Conservation (phyloP, 305 asterid genomes). For the Solanum aculeatissimum region DNA sequence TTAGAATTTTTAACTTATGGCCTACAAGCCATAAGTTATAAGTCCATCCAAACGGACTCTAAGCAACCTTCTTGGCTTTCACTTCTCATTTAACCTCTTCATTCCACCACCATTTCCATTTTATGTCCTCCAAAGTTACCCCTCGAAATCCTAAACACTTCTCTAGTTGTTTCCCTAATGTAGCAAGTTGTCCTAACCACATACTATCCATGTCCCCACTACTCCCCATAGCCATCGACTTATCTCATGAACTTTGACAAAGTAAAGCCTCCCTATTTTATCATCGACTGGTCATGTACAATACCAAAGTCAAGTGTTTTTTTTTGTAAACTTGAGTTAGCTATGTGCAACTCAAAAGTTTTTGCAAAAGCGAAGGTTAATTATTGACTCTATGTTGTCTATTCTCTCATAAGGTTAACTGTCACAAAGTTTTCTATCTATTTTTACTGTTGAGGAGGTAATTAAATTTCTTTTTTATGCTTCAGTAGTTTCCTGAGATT, state of each 20-base stretch:
- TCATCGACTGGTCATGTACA: neutral
- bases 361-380: neutral
- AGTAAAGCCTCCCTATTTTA: neutral
- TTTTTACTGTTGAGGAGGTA: neutral
- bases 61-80: neutral
- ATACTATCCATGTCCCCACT: neutral
- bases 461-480: neutral
- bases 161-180: neutral
- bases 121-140: neutral
- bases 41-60: neutral
- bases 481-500: constrained; percentile 89
- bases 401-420: neutral
- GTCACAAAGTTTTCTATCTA: neutral
- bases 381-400: neutral
- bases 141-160: neutral
- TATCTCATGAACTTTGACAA: neutral
- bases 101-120: neutral
- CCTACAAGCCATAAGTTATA: too few relatives aligned
- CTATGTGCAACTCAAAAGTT: neutral
- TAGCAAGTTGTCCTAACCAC: neutral
- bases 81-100: neutral
- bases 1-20: too few relatives aligned
- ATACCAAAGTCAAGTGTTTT: too few relatives aligned
- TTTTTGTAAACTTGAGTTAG: neutral
- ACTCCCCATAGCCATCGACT: neutral